Base-by-base conservation (phyloP, 2,329 filamentous ascomycete species). In the Myotisia sp. region DNA sequence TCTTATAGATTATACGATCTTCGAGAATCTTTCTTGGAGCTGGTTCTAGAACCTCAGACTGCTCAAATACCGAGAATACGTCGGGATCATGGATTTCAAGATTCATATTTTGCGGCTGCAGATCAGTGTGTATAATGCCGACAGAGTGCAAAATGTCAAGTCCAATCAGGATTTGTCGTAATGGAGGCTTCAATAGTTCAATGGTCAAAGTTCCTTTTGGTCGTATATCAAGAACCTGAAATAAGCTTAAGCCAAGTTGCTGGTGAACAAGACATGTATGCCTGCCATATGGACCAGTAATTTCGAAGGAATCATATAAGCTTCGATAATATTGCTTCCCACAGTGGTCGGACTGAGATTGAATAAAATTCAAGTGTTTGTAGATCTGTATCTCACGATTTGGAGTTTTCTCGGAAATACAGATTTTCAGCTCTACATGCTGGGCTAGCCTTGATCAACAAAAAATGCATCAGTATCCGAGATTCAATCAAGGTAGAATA, bases 301-400 rank as follows among this genome's bases (percentile, higher is more conserved):
- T 5, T 8, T 37, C 36, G 30, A 43, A 43, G 8, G 36, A 41
- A 33, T 41, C 38, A 26, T 38, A 38, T 10, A 43, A 16, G 12
- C 37, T 37, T n/a, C 41, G 33, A 26, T 29, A 36, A 4, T 35
- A 26, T 5, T 18, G 26, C 26, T 37, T 29, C 3, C 41, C 38
- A 13, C 9, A 3, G 23, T 43, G 41, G 5, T 43, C 34, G 8
- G 14, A n/a, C 10, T 22, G 13, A 2, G 8, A n/a, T 1, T 20
- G 5, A n/a, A 20, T 8, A 3, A 7, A 5, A 0, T 13, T 22
- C 22, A 20, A 20, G 10, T 21, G 29, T 9, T 30, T 8, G 22
- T 30, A 30, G 4, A 30, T 30, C 4, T 13, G 4, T 10, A 30
- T 6, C 10, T 30, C 29, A 12, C n/a, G 6, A 8, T 8, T 30